Evolutionary conservation across 1,284 basidiomycete species (phyloP).

Genomic region (Fistulinella staudtii): DNA sequence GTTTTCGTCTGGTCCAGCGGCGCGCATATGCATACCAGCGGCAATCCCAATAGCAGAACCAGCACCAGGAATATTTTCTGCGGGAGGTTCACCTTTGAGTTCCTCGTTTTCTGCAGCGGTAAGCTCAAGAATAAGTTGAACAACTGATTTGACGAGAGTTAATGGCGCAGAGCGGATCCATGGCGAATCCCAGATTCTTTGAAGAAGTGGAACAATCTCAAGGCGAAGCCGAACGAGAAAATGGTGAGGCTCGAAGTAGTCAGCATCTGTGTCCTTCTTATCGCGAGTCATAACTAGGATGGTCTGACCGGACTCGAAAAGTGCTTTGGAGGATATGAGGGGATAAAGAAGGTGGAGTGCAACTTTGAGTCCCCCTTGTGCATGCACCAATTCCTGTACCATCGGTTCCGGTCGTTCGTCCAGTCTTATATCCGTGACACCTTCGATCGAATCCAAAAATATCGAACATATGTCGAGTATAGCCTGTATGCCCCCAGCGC

Average conservation of each 20-base stretch:
- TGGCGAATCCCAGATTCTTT: slow-evolving; percentile 74
- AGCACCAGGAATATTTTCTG: slow-evolving; percentile 23
- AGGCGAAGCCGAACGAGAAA: slow-evolving; percentile 83
- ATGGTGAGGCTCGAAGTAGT: slow-evolving; percentile 82
- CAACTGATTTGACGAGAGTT: slow-evolving; percentile 68
- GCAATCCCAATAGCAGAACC: slow-evolving; percentile 30
- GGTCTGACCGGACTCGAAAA: slow-evolving; percentile 87
- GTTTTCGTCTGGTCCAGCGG: slow-evolving; percentile 65
- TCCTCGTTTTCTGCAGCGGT: slow-evolving; percentile 82
- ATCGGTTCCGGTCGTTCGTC: slow-evolving; percentile 56
- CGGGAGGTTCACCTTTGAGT: slow-evolving; percentile 38
- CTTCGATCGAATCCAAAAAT: slow-evolving; percentile 58
- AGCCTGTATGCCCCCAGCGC: slow-evolving; percentile 67
- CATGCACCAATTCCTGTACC: slow-evolving; percentile 66
- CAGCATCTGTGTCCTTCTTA: slow-evolving; percentile 69
- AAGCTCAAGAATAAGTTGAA: slow-evolving; percentile 79
- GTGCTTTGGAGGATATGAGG: slow-evolving; percentile 73
- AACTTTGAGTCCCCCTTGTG: slow-evolving; percentile 79
- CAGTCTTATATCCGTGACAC: slow-evolving; percentile 42
- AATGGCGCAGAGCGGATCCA: slow-evolving; percentile 81
- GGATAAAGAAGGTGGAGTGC: slow-evolving; percentile 76
- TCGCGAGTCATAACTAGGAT: slow-evolving; percentile 67
- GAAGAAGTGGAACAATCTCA: slow-evolving; percentile 64
- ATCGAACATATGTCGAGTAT: slow-evolving; percentile 60
- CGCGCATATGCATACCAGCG: slow-evolving; percentile 39